Evolutionary conservation across 1,139 yeast genomes (phyloP), one percentile per base, ranked within the genome.

Genomic region (Taphrina sp.): DNA sequence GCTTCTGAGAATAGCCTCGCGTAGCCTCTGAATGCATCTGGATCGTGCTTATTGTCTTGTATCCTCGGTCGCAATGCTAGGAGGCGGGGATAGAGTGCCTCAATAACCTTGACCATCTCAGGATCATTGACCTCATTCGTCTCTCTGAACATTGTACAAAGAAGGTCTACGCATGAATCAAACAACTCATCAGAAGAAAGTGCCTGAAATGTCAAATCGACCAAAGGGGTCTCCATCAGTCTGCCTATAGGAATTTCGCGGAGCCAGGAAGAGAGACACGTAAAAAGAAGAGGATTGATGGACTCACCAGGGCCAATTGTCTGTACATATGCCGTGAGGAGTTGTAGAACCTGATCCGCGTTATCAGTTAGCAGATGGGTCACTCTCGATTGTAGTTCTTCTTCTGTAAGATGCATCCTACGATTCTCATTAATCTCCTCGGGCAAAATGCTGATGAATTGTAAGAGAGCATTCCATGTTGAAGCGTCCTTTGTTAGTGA

Each of bases 201-300:
- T 0, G 95, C 84, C 54, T 76, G 77, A 67, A 89, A 86, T 24
- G 90, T 78, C 57, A 89, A 71, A 12, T 78, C 74, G 24, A 90
- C 79, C 49, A 92, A 71, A 17, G 82, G 77, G 35, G 85, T 78
- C 16, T 79, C 74, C 51, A 88, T 70, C 31, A 90, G 73, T 53
- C 80, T 76, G 56, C 80, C 83, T 34, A 88, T 76, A 2, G 92
- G 86, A 52, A 88, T 80, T 67, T 92, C 98, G 61, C 78, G 79
- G 58, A 92, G 81, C 98, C 98, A 92, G 29, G 95, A 84, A 64
- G 83, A 83, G 61, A 92, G 74, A 68, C 95, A 86, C 62, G 81
- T 84, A 61, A 90, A 76, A 12, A 89, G 75, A 49, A 81, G 71
- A 52, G 59, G 66, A 60, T 61, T 68, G 56, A 66, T 64, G 42